Evolutionary conservation across 306 rosid genomes (phyloP).

Genomic region (Pyrus pyrifolia): DNA sequence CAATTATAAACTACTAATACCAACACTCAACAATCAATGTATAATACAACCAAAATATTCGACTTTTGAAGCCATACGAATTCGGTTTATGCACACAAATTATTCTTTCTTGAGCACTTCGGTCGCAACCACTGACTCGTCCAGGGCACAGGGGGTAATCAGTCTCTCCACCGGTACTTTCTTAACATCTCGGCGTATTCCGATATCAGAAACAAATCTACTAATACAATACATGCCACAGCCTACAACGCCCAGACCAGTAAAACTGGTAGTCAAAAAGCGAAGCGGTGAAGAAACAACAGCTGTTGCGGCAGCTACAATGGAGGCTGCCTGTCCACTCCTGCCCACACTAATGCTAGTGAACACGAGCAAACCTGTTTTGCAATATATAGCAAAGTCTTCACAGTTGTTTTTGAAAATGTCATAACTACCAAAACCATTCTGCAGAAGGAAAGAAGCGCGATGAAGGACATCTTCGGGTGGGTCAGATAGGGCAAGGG

Average conservation of each 20-base stretch:
- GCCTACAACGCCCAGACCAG: constrained; percentile 33
- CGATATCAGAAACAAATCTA: constrained; percentile 45
- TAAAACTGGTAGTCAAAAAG: constrained; percentile 19
- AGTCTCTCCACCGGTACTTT: constrained; percentile 59
- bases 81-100: neutral
- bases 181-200: constrained; percentile 38
- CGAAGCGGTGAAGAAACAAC: constrained; percentile 29
- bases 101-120: constrained; percentile 9
- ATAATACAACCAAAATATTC: neutral
- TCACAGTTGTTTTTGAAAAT: constrained; percentile 67
- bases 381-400: constrained; percentile 80
- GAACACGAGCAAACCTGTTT: constrained; percentile 55
- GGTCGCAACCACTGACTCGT: constrained; percentile 18
- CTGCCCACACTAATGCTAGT: constrained; percentile 32
- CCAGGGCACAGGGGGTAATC: constrained; percentile 14
- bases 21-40: neutral
- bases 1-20: neutral
- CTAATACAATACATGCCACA: constrained; percentile 37
- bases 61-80: neutral
- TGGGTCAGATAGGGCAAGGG: constrained; percentile 48
- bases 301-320: constrained; percentile 36
- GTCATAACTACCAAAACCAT: constrained; percentile 58
- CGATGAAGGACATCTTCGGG: constrained; percentile 40
- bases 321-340: constrained; percentile 63
- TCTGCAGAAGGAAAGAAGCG: constrained; percentile 48